Conservation (phyloP, 2,329 filamentous ascomycete genomes). For the Diaporthe sp. region DNA sequence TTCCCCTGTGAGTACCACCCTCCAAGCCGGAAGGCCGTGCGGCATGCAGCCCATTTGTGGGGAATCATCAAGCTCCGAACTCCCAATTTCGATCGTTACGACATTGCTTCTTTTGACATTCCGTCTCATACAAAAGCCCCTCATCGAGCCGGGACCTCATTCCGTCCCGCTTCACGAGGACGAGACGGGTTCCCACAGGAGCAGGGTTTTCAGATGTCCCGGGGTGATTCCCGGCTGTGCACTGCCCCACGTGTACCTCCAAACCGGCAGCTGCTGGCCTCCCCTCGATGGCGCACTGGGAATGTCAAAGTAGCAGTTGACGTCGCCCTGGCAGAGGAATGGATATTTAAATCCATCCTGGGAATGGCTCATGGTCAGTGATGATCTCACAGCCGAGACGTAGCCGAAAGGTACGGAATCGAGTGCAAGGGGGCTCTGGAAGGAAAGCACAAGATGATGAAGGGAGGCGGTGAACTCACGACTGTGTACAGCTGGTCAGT, state of each 20-base stretch:
- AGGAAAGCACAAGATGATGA: neutral
- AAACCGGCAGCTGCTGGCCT: slow-evolving; percentile 23
- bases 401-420: neutral
- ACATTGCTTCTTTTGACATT: neutral
- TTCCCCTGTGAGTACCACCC: neutral
- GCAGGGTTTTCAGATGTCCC: slow-evolving; percentile 34
- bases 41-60: slow-evolving; percentile 1
- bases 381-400: neutral
- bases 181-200: slow-evolving; percentile 32
- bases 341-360: slow-evolving; percentile 29
- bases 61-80: slow-evolving; percentile 12
- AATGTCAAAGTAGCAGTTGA: slow-evolving; percentile 34
- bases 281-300: slow-evolving; percentile 8
- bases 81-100: slow-evolving; percentile 6
- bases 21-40: slow-evolving; percentile 7
- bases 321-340: slow-evolving; percentile 35
- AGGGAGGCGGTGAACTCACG: neutral
- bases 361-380: neutral
- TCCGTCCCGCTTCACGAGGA: neutral
- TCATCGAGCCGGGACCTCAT: neutral
- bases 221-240: slow-evolving; percentile 23
- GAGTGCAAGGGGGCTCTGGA: neutral
- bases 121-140: neutral
- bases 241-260: slow-evolving; percentile 34
- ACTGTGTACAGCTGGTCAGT: slow-evolving; percentile 35